Percentiles rank a stretch among this genome's conserved stretches.
Evolutionary conservation across 768 basidiomycete species (phyloP).

Genomic region (Auriscalpium microsporum): DNA sequence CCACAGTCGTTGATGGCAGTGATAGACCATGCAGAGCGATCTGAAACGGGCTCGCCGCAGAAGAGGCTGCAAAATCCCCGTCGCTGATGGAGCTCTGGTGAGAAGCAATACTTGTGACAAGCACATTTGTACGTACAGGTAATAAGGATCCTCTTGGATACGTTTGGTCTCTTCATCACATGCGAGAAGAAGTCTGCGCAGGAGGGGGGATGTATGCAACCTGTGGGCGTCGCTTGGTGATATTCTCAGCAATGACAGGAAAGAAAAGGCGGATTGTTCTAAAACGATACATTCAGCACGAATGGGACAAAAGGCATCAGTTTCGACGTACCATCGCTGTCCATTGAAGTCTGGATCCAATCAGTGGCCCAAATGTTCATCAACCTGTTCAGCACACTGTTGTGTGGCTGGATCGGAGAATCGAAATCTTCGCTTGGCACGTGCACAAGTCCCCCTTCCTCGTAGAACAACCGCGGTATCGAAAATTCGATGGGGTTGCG

Average conservation of each 20-base stretch:
- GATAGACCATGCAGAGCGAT: constrained; percentile 27
- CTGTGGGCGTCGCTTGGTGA: constrained; percentile 58
- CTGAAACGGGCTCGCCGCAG: constrained; percentile 25
- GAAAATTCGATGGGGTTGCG: constrained; percentile 76
- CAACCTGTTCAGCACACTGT: constrained; percentile 50
- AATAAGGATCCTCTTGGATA: constrained; percentile 34
- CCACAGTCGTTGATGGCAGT: constrained; percentile 19
- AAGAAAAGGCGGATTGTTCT: constrained; percentile 62
- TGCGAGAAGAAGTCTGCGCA: constrained; percentile 45
- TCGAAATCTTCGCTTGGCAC: constrained; percentile 50
- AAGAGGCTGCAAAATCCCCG: constrained; percentile 38
- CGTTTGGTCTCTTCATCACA: constrained; percentile 35
- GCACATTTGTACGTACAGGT: constrained; percentile 7
- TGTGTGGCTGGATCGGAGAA: constrained; percentile 36
- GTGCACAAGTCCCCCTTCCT: constrained; percentile 64
- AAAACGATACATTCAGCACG: background rate
- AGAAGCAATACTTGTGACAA: no score
- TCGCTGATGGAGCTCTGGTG: constrained; percentile 32
- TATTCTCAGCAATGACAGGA: constrained; percentile 60
- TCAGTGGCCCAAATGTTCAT: constrained; percentile 90
- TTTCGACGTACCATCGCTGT: constrained; percentile 47
- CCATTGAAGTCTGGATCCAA: constrained; percentile 64
- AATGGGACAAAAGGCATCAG: background rate
- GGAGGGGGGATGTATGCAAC: constrained; percentile 50
- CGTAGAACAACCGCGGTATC: constrained; percentile 70